Evolutionary conservation across 495 filamentous ascomycete genomes (phyloP), one percentile per base, ranked within the genome.

Genomic region (Staphylotrichum tortipilum): DNA sequence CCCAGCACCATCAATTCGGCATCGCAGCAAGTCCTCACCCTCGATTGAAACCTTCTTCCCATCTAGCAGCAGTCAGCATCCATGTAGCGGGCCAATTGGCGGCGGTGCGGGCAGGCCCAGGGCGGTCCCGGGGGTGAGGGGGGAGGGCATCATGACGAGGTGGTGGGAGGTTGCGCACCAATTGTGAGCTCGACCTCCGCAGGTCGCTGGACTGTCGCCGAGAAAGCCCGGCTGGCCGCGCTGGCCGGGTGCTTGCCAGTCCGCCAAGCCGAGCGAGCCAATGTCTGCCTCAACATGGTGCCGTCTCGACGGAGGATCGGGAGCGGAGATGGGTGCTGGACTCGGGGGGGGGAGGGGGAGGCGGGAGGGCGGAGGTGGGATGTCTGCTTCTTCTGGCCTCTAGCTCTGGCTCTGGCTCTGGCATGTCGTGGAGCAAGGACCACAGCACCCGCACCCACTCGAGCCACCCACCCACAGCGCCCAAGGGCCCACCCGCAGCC

Each of bases 131-230:
- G 7, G 23, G 34, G 31, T 24, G 36, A 44, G 24, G 47, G 47
- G 41, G 46, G 26, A 28, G 26, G 26, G n/a, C n/a, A n/a, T n/a
- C n/a, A n/a, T n/a, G n/a, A n/a, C n/a, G n/a, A n/a, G n/a, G n/a
- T n/a, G n/a, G n/a, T n/a, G n/a, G n/a, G n/a, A n/a, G 26, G 26
- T 28, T 5, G 65, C 84, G 60, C 73, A 92, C 88, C 89, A 75
- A 95, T 82, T 57, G 89, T 95, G 62, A 95, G 82, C 80, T 94
- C 86, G 60, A 95, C 89, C 77, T 95, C 89, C 49, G 89, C 89
- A 55, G 75, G 75, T 63, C 86, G 80, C 68, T 70, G 76, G 45
- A 78, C 56, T 56, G 85, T 85, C 55, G 84, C 81, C 64, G 81
- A 78, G 78, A 95, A 92, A 60, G 81, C 69, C 68, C 86, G 78